Conservation (phyloP, 208 protist genomes). For the Vickermania spadyakhi region DNA sequence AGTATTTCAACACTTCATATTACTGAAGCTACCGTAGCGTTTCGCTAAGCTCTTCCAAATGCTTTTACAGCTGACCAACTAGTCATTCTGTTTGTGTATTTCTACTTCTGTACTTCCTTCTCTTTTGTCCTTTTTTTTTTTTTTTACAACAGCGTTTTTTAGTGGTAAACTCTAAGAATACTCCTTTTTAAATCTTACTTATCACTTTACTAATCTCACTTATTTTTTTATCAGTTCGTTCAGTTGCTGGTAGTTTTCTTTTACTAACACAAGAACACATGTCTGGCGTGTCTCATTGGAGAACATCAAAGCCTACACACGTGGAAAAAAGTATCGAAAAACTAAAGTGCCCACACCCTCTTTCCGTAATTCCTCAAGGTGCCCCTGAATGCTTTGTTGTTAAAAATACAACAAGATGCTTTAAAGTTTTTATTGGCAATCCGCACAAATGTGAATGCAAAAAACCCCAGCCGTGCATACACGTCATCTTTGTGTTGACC, state of each 20-base stretch:
- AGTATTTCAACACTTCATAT: too few species aligned
- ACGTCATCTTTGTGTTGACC: conserved; percentile 53
- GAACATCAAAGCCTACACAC: conserved; percentile 9
- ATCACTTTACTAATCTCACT: too few species aligned
- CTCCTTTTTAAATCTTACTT: background rate
- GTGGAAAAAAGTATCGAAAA: conserved; percentile 7
- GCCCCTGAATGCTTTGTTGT: conserved; percentile 25
- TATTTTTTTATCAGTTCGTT: too few species aligned
- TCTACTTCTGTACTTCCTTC: background rate
- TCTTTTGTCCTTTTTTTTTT: too few species aligned
- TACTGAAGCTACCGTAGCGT: too few species aligned
- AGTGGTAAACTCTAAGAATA: too few species aligned
- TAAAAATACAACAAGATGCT: conserved; percentile 15
- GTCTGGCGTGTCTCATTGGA: background rate
- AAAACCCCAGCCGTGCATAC: conserved; percentile 42
- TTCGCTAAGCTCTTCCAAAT: too few species aligned
- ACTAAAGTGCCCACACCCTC: background rate
- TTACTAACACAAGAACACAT: too few species aligned
- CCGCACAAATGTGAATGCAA: conserved; percentile 53
- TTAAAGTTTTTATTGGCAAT: conserved; percentile 34
- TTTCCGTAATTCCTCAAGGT: background rate
- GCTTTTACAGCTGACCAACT: too few species aligned
- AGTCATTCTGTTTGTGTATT: background rate
- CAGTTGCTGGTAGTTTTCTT: too few species aligned
- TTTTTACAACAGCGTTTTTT: too few species aligned